Conservation (phyloP, 1,284 basidiomycete species). For the Bjerkandera adusta region DNA sequence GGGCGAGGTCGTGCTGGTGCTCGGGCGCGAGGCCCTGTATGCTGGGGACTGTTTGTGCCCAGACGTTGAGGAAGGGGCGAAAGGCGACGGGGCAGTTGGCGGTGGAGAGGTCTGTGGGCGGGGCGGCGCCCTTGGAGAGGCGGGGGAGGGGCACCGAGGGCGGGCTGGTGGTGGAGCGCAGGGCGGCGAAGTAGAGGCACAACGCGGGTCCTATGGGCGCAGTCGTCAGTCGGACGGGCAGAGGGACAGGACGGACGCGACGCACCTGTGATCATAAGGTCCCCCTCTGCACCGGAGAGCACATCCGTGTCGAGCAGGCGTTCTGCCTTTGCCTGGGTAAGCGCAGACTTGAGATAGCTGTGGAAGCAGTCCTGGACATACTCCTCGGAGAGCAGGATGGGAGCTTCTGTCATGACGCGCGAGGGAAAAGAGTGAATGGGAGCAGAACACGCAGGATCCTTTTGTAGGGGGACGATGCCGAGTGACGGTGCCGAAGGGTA, state of each 20-base stretch:
- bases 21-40: slow-evolving; percentile 65
- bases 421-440: not conserved
- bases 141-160: slow-evolving; percentile 60
- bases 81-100: slow-evolving; percentile 62
- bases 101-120: slow-evolving; percentile 46
- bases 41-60: slow-evolving; percentile 60
- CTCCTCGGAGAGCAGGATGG: slow-evolving; percentile 47
- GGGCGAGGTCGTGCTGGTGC: slow-evolving; percentile 75
- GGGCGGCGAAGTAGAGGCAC: slow-evolving; percentile 67
- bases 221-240: not conserved
- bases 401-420: slow-evolving; percentile 3
- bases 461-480: not conserved
- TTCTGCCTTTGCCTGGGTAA: slow-evolving; percentile 74
- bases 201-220: slow-evolving; percentile 55
- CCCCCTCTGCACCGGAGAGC: slow-evolving; percentile 70
- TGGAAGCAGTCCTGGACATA: slow-evolving; percentile 76
- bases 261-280: slow-evolving; percentile 79
- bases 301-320: slow-evolving; percentile 66
- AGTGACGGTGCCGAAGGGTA: not conserved
- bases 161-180: slow-evolving; percentile 58
- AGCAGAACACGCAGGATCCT: not conserved
- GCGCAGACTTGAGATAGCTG: slow-evolving; percentile 71
- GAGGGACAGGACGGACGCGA: slow-evolving; percentile 4
- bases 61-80: slow-evolving; percentile 64
- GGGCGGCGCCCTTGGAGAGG: slow-evolving; percentile 26